Conservation (phyloP, 1,284 basidiomycete species). For the Rhodotorula glutinis region DNA sequence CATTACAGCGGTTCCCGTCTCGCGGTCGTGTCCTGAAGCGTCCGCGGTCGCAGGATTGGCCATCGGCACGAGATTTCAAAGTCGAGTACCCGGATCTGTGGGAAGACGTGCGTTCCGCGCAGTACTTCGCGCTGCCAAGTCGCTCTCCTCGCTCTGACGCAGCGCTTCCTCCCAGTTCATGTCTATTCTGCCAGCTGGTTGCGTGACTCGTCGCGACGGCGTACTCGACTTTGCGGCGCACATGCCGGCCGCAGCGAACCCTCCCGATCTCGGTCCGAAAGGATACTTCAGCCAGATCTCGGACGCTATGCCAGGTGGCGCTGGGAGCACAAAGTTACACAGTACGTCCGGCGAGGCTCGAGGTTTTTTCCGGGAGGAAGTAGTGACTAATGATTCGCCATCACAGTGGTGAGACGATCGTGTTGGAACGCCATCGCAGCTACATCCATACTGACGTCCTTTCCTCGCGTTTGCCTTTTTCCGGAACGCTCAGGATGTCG, state of each 20-base stretch:
- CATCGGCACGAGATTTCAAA: constrained; percentile 77
- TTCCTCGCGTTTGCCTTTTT: neutral
- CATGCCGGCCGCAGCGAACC: constrained; percentile 76
- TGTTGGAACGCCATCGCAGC: neutral
- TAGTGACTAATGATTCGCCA: neutral
- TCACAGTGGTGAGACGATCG: constrained; percentile 6
- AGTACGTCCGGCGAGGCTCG: too few species aligned
- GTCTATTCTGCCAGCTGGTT: constrained; percentile 75
- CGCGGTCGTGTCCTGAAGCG: neutral
- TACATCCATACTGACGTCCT: neutral
- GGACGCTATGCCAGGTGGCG: constrained; percentile 59
- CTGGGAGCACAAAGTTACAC: constrained; percentile 81
- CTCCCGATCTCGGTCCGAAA: constrained; percentile 78
- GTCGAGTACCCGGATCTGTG: constrained; percentile 79
- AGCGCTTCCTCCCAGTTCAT: constrained; percentile 56
- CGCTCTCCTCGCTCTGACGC: neutral
- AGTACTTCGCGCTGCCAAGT: neutral
- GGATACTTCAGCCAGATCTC: constrained; percentile 47
- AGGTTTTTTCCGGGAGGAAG: neutral
- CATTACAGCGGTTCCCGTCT: neutral
- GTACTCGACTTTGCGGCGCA: constrained; percentile 76
- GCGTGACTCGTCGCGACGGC: constrained; percentile 83
- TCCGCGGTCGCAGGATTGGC: constrained; percentile 74
- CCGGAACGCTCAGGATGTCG: constrained; percentile 68
- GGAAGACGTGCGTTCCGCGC: constrained; percentile 55